Conservation (phyloP, 768 basidiomycete genomes). For the Tephrocybe sp. region DNA sequence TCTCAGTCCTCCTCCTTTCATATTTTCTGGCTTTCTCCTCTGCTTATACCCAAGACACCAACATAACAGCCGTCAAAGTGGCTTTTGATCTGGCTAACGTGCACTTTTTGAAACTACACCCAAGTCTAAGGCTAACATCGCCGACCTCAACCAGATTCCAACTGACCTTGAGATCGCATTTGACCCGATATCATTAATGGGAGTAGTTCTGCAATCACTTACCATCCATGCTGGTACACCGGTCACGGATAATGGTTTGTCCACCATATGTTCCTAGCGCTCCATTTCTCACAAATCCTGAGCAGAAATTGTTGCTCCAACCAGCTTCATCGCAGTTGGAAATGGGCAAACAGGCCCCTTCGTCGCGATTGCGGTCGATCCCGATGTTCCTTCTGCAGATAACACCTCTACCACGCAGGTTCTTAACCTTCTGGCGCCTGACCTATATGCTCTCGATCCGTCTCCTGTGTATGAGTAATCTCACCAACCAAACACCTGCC, state of each 20-base stretch:
- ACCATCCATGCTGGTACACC: slow-evolving; percentile 24
- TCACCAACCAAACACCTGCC: slow-evolving; percentile 42
- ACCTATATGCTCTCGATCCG: slow-evolving; percentile 17
- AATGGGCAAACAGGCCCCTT: slow-evolving; percentile 24
- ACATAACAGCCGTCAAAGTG: not conserved
- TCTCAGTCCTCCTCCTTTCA: not conserved
- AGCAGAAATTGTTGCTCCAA: slow-evolving; percentile 12
- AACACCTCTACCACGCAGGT: slow-evolving; percentile 36
- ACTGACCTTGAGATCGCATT: slow-evolving; percentile 21
- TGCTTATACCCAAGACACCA: not conserved
- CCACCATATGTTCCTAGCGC: not conserved
- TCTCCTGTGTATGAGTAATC: not conserved
- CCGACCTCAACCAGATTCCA: slow-evolving; percentile 26
- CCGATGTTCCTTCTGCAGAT: slow-evolving; percentile 36
- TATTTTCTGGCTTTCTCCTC: not conserved
- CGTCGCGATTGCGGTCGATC: slow-evolving; percentile 33
- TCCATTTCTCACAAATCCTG: not conserved
- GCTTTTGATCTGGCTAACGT: not conserved
- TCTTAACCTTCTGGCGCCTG: slow-evolving; percentile 36
- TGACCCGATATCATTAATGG: slow-evolving; percentile 23
- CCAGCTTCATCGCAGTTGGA: slow-evolving; percentile 23
- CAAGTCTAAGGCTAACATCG: not conserved
- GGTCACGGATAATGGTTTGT: slow-evolving; percentile 20
- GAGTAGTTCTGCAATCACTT: slow-evolving; percentile 22
- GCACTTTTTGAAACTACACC: not conserved